Evolutionary conservation across 108 stramenopile species (phyloP), one percentile per base, ranked within the genome.

Genomic region (Skeletonema tropicum): DNA sequence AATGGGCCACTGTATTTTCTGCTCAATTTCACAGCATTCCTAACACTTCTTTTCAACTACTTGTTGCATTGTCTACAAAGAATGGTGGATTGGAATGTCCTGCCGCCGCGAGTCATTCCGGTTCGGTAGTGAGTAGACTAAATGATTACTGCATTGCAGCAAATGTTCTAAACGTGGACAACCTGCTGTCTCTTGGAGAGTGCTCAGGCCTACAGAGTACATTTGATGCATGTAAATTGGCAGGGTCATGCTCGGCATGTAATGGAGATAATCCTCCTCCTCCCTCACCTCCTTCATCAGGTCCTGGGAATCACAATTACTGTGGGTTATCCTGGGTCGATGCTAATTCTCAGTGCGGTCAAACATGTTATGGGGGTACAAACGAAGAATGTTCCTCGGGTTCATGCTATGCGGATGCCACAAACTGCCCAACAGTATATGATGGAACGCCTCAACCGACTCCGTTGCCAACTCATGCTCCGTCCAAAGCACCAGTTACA

Each of bases 11-110:
- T 23, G 6, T 23, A 23, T 10, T 23, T 25, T 55, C 1, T 55
- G 6, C 2, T 55, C 23, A 17, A 39, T 39, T 42, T 42, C 41
- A 15, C 14, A 42, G 13, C 21, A 52, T 52, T 23, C 23, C 52
- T 55, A 23, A 55, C 52, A 55, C 10, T 55, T 23, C 52, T 23
- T 55, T 15, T 41, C 42, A n/a, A n/a, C 42, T n/a, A 1, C 15
- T n/a, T n/a, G 15, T 3, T 2, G 25, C 6, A 3, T 55, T 21
- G 23, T 23, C 52, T 55, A 55, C 19, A 25, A 15, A 55, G 52
- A 55, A 55, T 23, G 61, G 61, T 19, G 61, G 61, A 17, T 38
- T 62, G 17, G 61, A 62, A 38, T 62, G 32, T 13, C 61, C 61
- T 14, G 61, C 61, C 32, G 17, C 61, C 5, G 26, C 32, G 17